These are phyloP conservation scores for Lithocarpus polystachyus DNA, from an alignment of 306 rosid genomes.

Conservation along the genomic window DNA sequence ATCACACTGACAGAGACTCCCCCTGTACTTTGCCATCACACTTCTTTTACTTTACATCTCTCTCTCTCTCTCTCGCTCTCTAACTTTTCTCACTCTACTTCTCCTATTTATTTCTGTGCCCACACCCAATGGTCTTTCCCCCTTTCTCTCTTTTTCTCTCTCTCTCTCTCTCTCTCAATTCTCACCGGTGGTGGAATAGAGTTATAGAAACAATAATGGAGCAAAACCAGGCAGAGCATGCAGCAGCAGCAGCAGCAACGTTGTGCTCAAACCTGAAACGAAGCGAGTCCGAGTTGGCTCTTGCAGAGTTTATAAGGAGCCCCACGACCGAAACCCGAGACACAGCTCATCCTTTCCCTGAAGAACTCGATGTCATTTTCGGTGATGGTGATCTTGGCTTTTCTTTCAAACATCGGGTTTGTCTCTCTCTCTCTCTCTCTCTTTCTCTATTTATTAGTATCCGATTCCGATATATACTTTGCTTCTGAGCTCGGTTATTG, in stretches of 20 bases:
- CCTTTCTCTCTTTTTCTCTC: constrained; percentile 4
- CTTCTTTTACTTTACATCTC: background rate
- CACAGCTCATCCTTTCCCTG: constrained; percentile 2
- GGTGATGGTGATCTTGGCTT: constrained; percentile 25
- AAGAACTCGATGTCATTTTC: constrained; percentile 26
- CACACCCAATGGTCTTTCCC: constrained; percentile 29
- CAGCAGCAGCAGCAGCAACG: background rate
- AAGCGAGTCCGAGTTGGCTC: constrained; percentile 49
- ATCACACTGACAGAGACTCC: background rate
- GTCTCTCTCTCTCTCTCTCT: constrained; percentile 16
- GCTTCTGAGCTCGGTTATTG: background rate
- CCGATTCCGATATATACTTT: too few relatives aligned
- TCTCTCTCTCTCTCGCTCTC: too few relatives aligned
- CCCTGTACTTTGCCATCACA: constrained; percentile 12
- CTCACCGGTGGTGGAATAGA: constrained; percentile 13
- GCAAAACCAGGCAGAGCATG: constrained; percentile 7
- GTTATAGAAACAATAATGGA: constrained; percentile 30
- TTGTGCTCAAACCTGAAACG: constrained; percentile 25
- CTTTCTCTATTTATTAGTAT: too few relatives aligned
- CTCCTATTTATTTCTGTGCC: constrained; percentile 33
- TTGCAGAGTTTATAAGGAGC: constrained; percentile 32
- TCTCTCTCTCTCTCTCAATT: background rate
- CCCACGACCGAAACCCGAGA: constrained; percentile 6
- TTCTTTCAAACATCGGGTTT: constrained; percentile 50
- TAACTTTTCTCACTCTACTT: background rate